Evolutionary conservation across 2,329 filamentous ascomycete genomes (phyloP).

Genomic region (Penicillium janthinellum): DNA sequence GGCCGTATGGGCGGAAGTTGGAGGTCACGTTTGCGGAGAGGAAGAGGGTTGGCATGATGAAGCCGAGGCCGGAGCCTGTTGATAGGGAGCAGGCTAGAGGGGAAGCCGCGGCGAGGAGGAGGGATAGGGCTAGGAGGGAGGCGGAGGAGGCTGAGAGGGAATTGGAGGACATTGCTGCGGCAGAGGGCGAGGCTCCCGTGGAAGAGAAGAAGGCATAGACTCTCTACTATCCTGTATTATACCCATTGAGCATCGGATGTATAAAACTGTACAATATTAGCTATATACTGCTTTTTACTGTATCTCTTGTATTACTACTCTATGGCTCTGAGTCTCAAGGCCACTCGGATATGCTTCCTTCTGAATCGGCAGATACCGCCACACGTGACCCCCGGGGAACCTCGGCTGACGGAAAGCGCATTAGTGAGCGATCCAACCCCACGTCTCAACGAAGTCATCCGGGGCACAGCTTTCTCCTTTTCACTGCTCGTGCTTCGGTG

Average conservation of each 20-base stretch:
- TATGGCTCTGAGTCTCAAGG: too few relatives aligned
- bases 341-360: not conserved
- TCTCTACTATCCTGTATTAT: not conserved
- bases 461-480: slow-evolving; percentile 15
- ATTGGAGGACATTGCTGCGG: not conserved
- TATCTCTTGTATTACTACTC: too few relatives aligned
- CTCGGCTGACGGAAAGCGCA: slow-evolving; percentile 30
- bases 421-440: slow-evolving; percentile 24
- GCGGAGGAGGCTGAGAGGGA: not conserved
- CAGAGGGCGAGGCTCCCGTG: not conserved
- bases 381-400: slow-evolving; percentile 29
- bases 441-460: slow-evolving; percentile 18
- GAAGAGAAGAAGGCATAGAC: not conserved
- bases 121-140: slow-evolving; percentile 2
- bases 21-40: slow-evolving; percentile 62
- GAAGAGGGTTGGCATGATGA: slow-evolving; percentile 30
- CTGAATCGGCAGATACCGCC: not conserved
- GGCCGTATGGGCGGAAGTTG: slow-evolving; percentile 67
- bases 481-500: not conserved
- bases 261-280: slow-evolving; percentile 4
- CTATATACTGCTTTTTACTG: too few relatives aligned
- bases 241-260: not conserved
- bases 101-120: not conserved
- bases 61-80: slow-evolving; percentile 1
- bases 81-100: not conserved